Percentiles rank a stretch among this genome's conserved stretches.
These are phyloP conservation scores for Geotrichum candidum DNA, from an alignment of 1,139 yeast genomes.

Conservation along the genomic window DNA sequence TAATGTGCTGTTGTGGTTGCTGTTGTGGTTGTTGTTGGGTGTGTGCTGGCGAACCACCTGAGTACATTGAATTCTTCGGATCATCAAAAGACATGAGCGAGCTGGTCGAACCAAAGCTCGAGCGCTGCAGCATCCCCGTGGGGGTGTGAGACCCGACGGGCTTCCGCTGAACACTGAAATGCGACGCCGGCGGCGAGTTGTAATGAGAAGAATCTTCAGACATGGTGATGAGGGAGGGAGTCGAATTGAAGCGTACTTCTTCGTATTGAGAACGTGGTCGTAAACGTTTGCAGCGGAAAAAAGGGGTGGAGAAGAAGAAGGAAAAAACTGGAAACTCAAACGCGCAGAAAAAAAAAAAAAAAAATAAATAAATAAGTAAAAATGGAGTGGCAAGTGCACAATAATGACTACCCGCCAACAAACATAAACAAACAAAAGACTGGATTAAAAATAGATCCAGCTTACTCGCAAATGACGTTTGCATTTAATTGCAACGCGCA, in stretches of 20 bases:
- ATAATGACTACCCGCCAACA: neutral
- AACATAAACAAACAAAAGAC: neutral
- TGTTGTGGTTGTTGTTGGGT: conserved; percentile 17
- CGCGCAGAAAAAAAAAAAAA: neutral
- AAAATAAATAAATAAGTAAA: neutral
- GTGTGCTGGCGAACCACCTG: neutral
- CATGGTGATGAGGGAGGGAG: neutral
- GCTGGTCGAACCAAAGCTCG: conserved; percentile 18
- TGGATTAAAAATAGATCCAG: no score
- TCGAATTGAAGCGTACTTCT: neutral
- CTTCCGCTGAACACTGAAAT: conserved; percentile 3
- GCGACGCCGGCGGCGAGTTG: neutral
- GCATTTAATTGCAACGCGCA: no score
- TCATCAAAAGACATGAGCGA: conserved; percentile 18
- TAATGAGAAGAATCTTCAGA: neutral
- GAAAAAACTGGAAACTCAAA: neutral
- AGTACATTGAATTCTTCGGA: conserved; percentile 9
- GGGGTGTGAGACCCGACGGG: conserved; percentile 1
- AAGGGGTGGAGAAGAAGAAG: neutral
- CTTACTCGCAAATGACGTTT: no score
- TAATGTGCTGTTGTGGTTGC: conserved; percentile 15
- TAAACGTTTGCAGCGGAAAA: neutral
- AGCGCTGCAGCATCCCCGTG: conserved; percentile 7
- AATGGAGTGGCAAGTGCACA: neutral
- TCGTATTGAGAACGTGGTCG: neutral